Base-by-base conservation (phyloP, 2,329 filamentous ascomycete genomes). In the Lecanoromycetidae sp. region DNA sequence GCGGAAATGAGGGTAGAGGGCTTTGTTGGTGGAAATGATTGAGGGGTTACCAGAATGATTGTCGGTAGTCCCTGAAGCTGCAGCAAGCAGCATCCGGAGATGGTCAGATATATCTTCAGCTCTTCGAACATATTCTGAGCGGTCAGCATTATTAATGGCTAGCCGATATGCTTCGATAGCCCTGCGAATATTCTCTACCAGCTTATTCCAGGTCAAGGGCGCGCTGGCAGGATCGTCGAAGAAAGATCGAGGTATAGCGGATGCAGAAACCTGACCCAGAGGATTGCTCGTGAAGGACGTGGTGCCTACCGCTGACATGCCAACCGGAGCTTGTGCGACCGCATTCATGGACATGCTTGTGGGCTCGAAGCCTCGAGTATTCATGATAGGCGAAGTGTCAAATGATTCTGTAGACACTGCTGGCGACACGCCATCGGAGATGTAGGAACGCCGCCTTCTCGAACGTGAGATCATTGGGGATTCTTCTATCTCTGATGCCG, bases 101-200 rank as follows among this genome's bases (percentile, higher is more conserved):
- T 98, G 90, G 62, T 98, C 91, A 4, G 91, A 96, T 44, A 98
- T 95, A 61, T 98, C 90, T 65, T 98, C 91, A n/a, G 91, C 91
- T 53, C 84, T 78, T 49, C 83, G 82, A 22, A 96, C 91, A 63
- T 94, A 96, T 61, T 96, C 87, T 2, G 87, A 85, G 22, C 88
- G 80, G 59, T 83, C 80, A 53, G 81, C 82, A 57, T 80, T 84
- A 52, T 81, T 82, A 57, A 98, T 85, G n/a, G 86, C 84, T 56
- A 93, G 84, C 37, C 87, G 79, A 64, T 96, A 98, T 47, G 82
- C 77, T 57, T 95, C 87, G 50, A 98, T 82, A 2, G 90, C 85
- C 55, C 79, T 76, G 58, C 86, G 87, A 85, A 96, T 96, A 60
- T 94, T 94, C 49, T 88, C 80, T 5, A 96, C 82, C 45, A 98